phyloP scores from a whole-genome alignment of 148 eudicot species.

The Camellia sinensis region DNA sequence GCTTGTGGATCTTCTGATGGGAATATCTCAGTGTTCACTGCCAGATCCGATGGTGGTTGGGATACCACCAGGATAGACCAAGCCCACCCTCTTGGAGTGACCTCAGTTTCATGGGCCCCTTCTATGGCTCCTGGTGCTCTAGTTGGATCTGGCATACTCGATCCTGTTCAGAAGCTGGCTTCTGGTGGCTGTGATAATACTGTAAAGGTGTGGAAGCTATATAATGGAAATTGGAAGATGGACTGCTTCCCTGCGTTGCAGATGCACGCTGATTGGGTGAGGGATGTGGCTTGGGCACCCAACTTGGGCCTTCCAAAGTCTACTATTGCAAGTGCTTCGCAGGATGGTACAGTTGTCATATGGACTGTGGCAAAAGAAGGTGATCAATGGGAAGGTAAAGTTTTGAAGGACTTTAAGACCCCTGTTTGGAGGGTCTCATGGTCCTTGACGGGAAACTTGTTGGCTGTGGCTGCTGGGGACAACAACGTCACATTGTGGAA shows the following conservation, averaged over 20 bases:
- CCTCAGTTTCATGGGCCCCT: conserved; percentile 94
- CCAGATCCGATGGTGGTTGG: conserved; percentile 81
- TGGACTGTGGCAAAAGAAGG: conserved; percentile 90
- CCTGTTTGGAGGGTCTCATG: conserved; percentile 96
- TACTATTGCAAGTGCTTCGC: conserved; percentile 88
- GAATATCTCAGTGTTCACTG: conserved; percentile 67
- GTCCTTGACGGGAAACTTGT: conserved; percentile 86
- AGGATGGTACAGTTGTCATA: conserved; percentile 86
- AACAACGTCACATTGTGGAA: conserved; percentile 82
- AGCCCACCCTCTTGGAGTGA: conserved; percentile 95
- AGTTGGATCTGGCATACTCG: conserved; percentile 62
- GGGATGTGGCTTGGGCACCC: conserved; percentile 97
- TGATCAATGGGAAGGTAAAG: conserved; percentile 86
- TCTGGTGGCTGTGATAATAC: conserved; percentile 94
- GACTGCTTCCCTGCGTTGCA: conserved; percentile 93
- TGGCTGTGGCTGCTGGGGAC: conserved; percentile 90
- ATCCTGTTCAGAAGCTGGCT: conserved; percentile 74
- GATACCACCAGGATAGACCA: conserved; percentile 76
- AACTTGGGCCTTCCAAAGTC: conserved; percentile 91
- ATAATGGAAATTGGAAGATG: conserved; percentile 80
- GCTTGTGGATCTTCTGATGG: conserved; percentile 96
- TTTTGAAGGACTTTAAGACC: conserved; percentile 74
- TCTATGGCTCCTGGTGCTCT: conserved; percentile 74
- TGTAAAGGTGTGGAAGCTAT: conserved; percentile 79
- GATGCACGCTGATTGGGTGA: conserved; percentile 81